Base-by-base conservation (phyloP, 345 rosid genomes). In the Eucalyptus sideroxylon region DNA sequence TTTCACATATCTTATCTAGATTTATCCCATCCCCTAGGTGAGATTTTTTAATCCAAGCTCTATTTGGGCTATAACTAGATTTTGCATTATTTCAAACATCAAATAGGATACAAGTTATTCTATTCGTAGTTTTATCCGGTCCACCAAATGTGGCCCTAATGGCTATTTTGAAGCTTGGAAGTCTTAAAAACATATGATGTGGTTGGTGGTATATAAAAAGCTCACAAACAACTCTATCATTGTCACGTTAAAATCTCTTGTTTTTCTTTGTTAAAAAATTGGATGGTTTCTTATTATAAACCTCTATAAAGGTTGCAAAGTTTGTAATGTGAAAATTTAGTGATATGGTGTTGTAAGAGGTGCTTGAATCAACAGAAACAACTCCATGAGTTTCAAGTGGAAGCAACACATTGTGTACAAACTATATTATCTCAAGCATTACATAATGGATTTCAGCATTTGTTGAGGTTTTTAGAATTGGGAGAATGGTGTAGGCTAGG, bases 61-160 rank as follows among this genome's bases (percentile, higher is more conserved):
- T 53, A 8, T 19, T 0, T 0, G 0, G 2, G 26, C 26, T 53
- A 0, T 19, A 53, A 53, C 0, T 53, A 1, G 26, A 56, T 56
- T 56, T 56, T 5, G 30, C 30, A 56, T 56, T 9, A 56, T 56
- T 56, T 24, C 30, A 24, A 56, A 56, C 30, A 56, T 6, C 11
- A 10, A 24, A 10, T 56, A 56, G 0, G 62, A 24, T 0, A 56
- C 12, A 56, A 56, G 6, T 24, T 56, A 24, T 56, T 56, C 1
- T 9, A 56, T 56, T 24, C 3, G 6, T 9, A 56, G 6, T 24
- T 56, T 56, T 56, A 56, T 56, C 0, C 0, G 0, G 62, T 30
- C 62, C 30, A 56, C 30, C 30, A 23, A 2, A 56, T 23, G 30
- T 0, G 62, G 0, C 12, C 27, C 12, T 67, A 31, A 31, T 16